A percentile compares a stretch with the other conserved stretches of the same genome.
Conservation (phyloP, 1,139 yeast genomes). For the Wickerhamomyces sp. region DNA sequence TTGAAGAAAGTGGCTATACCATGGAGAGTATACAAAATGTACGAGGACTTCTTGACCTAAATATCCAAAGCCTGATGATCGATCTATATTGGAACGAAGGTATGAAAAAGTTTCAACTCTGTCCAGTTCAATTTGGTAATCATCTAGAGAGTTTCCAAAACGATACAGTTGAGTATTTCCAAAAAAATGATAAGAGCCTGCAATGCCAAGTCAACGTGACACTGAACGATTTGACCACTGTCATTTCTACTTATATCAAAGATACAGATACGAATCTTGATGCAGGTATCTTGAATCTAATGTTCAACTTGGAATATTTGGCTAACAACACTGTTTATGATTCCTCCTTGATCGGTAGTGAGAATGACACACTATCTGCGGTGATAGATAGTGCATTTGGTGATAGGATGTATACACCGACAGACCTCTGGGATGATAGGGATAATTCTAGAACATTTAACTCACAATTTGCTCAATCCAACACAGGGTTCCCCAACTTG, state of each 20-base stretch:
- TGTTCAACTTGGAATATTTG: constrained; percentile 36
- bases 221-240: constrained; percentile 33
- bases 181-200: constrained; percentile 1
- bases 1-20: constrained; percentile 48
- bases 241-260: constrained; percentile 35
- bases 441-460: constrained; percentile 17
- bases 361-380: constrained; percentile 17
- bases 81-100: constrained; percentile 66
- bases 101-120: constrained; percentile 56
- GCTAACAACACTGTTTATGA: constrained; percentile 2
- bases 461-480: constrained; percentile 11
- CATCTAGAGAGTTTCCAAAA: constrained; percentile 1
- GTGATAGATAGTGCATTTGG: constrained; percentile 17
- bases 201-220: constrained; percentile 42
- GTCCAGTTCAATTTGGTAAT: constrained; percentile 40
- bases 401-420: constrained; percentile 30
- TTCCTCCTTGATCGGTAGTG: constrained; percentile 4
- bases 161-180: constrained; percentile 1
- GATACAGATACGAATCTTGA: constrained; percentile 51
- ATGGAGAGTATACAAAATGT: constrained; percentile 35
- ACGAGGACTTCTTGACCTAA: constrained; percentile 38
- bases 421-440: constrained; percentile 24
- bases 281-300: constrained; percentile 48
- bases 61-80: constrained; percentile 47
- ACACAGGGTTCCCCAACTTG: constrained; percentile 38